A percentile compares a stretch with the other conserved stretches of the same genome.
These are phyloP conservation scores for Curvularia sp. DNA, from an alignment of 2,329 filamentous ascomycete species.

Conservation along the genomic window DNA sequence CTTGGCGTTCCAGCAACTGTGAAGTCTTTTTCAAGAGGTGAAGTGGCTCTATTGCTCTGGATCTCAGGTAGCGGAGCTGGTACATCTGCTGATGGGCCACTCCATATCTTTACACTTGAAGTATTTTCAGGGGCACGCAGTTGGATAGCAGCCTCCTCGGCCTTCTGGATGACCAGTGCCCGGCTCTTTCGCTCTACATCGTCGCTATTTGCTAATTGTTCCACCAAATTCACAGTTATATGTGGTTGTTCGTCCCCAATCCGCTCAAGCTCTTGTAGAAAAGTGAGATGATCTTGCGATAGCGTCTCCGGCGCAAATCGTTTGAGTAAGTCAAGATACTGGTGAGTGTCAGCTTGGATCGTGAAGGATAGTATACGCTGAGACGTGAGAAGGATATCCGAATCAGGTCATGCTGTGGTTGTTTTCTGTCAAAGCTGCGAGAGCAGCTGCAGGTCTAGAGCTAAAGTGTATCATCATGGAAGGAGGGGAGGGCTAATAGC, in stretches of 20 bases:
- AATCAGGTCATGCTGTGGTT: conserved; percentile 55
- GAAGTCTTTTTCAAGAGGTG: conserved; percentile 81
- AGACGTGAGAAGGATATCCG: conserved; percentile 11
- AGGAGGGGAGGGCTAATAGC: conserved; percentile 12
- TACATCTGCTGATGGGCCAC: conserved; percentile 46
- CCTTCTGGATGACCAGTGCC: conserved; percentile 46
- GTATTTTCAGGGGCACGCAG: conserved; percentile 34
- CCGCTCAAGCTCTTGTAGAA: conserved; percentile 51
- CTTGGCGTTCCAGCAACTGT: conserved; percentile 85
- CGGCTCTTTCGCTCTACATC: conserved; percentile 46
- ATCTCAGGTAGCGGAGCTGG: conserved; percentile 32
- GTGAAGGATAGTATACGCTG: background rate
- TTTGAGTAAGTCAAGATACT: conserved; percentile 53
- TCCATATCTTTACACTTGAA: conserved; percentile 53
- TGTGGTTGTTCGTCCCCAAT: conserved; percentile 40
- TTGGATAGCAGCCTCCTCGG: conserved; percentile 42
- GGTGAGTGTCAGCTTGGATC: conserved; percentile 30
- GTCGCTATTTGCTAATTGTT: conserved; percentile 45
- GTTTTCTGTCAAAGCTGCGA: conserved; percentile 55
- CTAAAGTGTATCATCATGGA: conserved; percentile 58
- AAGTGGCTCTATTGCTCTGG: conserved; percentile 49
- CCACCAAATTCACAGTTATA: conserved; percentile 43
- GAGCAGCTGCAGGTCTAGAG: conserved; percentile 61
- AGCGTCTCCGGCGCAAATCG: conserved; percentile 50
- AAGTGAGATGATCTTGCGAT: conserved; percentile 50